These are phyloP conservation scores for Escallonia herrerae DNA, from an alignment of 129 eudicot genomes.

Conservation along the genomic window DNA sequence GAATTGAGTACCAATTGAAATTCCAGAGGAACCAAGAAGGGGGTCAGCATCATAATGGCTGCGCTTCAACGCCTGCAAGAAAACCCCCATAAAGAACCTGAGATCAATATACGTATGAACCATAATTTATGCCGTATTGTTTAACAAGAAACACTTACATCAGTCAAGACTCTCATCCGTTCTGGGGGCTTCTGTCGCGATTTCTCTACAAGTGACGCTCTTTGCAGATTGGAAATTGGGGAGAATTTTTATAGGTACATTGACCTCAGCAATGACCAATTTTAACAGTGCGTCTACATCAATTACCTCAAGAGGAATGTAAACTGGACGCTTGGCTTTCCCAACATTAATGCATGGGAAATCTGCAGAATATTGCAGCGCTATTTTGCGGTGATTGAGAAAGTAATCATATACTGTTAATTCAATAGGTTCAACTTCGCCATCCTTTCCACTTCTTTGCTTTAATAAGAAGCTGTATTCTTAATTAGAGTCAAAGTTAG, in stretches of 20 bases:
- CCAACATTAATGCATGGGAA: constrained; percentile 89
- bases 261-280: neutral
- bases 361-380: constrained; percentile 64
- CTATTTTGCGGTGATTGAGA: constrained; percentile 44
- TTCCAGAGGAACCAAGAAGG: constrained; percentile 66
- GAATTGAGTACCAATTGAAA: constrained; percentile 54
- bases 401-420: constrained; percentile 83
- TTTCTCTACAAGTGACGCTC: constrained; percentile 71
- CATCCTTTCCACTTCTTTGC: constrained; percentile 23
- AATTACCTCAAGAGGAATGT: constrained; percentile 74
- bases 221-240: constrained; percentile 38
- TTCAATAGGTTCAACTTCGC: constrained; percentile 40
- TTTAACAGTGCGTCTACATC: neutral
- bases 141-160: constrained; percentile 31
- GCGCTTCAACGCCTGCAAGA: constrained; percentile 20
- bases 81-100: neutral
- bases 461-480: constrained; percentile 43
- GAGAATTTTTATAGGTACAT: neutral
- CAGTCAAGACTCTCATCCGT: constrained; percentile 51
- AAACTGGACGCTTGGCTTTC: constrained; percentile 71
- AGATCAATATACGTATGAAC: neutral
- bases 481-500: neutral
- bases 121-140: neutral
- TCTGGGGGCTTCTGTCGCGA: constrained; percentile 89
- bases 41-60: constrained; percentile 54